A percentile compares a stretch with the other conserved stretches of the same genome.
Evolutionary conservation across 495 filamentous ascomycete species (phyloP).

Genomic region (Sphaerosporella brunnea): DNA sequence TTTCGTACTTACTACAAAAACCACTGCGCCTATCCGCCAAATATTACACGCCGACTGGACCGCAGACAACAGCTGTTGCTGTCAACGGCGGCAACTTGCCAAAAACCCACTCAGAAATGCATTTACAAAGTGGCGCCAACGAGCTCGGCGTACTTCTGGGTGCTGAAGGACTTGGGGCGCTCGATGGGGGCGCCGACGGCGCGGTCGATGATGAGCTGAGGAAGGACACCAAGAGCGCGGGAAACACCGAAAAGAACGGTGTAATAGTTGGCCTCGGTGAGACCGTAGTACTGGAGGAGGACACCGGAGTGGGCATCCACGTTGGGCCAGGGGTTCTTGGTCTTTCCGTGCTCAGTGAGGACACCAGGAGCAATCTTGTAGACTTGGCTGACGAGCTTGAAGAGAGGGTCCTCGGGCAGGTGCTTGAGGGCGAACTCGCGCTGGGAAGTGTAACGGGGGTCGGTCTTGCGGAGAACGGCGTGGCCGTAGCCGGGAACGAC

Average conservation of each 20-base stretch:
- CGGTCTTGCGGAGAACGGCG: slow-evolving; percentile 89
- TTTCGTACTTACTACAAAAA: not conserved
- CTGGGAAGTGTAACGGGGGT: slow-evolving; percentile 85
- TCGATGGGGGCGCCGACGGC: slow-evolving; percentile 76
- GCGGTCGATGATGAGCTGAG: slow-evolving; percentile 98
- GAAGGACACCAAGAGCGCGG: slow-evolving; percentile 90
- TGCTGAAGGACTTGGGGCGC: slow-evolving; percentile 83
- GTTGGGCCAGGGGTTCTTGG: slow-evolving; percentile 75
- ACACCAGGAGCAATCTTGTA: slow-evolving; percentile 60
- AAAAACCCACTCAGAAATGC: not conserved
- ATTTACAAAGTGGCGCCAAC: slow-evolving; percentile 75
- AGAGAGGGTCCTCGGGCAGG: slow-evolving; percentile 51
- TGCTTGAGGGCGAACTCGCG: slow-evolving; percentile 64
- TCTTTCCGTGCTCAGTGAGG: slow-evolving; percentile 88
- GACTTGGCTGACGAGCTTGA: slow-evolving; percentile 83
- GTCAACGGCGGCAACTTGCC: not conserved
- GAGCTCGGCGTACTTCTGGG: slow-evolving; percentile 88
- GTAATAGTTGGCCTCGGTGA: slow-evolving; percentile 98
- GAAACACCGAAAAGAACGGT: slow-evolving; percentile 98
- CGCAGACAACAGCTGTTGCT: slow-evolving; percentile 1
- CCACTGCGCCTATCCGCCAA: not conserved
- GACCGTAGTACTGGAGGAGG: slow-evolving; percentile 95
- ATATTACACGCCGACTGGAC: slow-evolving; percentile 1
- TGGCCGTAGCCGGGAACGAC: slow-evolving; percentile 97
- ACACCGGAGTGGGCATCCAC: slow-evolving; percentile 86